Conservation (phyloP, 2,329 filamentous ascomycete genomes). For the Gliomastix tumulicola region DNA sequence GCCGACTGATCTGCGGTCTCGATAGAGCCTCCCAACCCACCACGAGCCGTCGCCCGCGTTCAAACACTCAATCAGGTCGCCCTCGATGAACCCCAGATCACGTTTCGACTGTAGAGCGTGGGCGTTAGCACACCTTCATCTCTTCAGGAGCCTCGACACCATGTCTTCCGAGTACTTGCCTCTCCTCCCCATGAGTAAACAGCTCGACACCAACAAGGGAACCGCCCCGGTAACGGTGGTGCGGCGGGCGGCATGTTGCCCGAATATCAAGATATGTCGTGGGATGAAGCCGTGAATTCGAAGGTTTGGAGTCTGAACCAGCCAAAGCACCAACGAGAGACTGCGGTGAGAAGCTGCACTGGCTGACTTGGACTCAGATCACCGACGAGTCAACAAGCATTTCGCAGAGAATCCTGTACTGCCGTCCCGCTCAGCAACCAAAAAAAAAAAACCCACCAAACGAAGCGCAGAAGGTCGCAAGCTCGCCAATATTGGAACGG, state of each 20-base stretch:
- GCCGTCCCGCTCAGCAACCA: too few species aligned
- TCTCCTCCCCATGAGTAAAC: slow-evolving; percentile 94
- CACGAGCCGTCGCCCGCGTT: slow-evolving; percentile 97
- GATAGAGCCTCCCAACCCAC: slow-evolving; percentile 91
- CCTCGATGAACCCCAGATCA: slow-evolving; percentile 94
- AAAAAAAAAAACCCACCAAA: too few species aligned
- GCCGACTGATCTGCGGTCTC: slow-evolving; percentile 85
- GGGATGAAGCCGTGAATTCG: neutral
- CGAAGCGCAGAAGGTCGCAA: too few species aligned
- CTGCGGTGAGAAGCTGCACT: too few species aligned
- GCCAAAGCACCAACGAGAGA: too few species aligned
- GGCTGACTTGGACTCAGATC: too few species aligned
- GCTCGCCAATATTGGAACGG: too few species aligned
- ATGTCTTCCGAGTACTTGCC: slow-evolving; percentile 28
- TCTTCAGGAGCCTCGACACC: too few species aligned
- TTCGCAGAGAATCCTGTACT: too few species aligned
- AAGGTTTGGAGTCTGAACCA: too few species aligned
- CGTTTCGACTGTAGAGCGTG: slow-evolving; percentile 63
- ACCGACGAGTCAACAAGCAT: too few species aligned
- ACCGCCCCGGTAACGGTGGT: slow-evolving; percentile 63
- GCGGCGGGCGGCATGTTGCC: slow-evolving; percentile 48
- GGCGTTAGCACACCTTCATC: slow-evolving; percentile 3
- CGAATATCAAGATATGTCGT: neutral
- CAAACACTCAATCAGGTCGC: slow-evolving; percentile 94
- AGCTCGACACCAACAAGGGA: slow-evolving; percentile 87